Evolutionary conservation across 108 stramenopile species (phyloP).

Genomic region (Fistulifera pelliculosa): DNA sequence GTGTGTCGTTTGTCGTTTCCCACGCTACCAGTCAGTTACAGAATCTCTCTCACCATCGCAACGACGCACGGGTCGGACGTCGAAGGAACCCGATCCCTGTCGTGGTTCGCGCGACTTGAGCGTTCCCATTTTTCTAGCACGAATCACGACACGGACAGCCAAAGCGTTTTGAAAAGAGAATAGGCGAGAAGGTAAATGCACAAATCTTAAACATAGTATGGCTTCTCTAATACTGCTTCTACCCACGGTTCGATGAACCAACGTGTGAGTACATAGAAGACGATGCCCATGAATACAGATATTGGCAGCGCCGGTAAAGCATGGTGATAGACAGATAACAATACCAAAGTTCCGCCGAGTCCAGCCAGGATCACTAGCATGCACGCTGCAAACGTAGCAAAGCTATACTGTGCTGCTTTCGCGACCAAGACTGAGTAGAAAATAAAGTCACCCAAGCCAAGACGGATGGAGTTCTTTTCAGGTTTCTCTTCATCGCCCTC

Average conservation of each 20-base stretch:
- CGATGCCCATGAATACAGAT: constrained; percentile 73
- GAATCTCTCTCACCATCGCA: too few species aligned
- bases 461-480: constrained; percentile 43
- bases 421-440: constrained; percentile 93
- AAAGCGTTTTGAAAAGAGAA: too few species aligned
- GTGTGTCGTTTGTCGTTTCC: too few species aligned
- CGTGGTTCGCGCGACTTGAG: too few species aligned
- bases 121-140: too few species aligned
- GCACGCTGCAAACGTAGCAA: constrained; percentile 83
- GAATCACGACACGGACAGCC: too few species aligned
- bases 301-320: constrained; percentile 92
- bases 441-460: constrained; percentile 89
- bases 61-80: too few species aligned
- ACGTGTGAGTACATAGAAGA: constrained; percentile 65
- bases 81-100: too few species aligned
- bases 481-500: constrained; percentile 44
- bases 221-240: constrained; percentile 44
- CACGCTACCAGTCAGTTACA: too few species aligned
- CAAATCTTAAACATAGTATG: constrained; percentile 58
- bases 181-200: too few species aligned
- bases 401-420: constrained; percentile 88
- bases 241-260: constrained; percentile 71
- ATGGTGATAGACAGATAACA: constrained; percentile 83
- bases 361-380: constrained; percentile 85
- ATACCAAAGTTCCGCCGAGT: constrained; percentile 84